A percentile compares a stretch with the other conserved stretches of the same genome.
These are phyloP conservation scores for Mortierella sp. DNA, from an alignment of 371 early-diverging fungal genomes.

Conservation along the genomic window DNA sequence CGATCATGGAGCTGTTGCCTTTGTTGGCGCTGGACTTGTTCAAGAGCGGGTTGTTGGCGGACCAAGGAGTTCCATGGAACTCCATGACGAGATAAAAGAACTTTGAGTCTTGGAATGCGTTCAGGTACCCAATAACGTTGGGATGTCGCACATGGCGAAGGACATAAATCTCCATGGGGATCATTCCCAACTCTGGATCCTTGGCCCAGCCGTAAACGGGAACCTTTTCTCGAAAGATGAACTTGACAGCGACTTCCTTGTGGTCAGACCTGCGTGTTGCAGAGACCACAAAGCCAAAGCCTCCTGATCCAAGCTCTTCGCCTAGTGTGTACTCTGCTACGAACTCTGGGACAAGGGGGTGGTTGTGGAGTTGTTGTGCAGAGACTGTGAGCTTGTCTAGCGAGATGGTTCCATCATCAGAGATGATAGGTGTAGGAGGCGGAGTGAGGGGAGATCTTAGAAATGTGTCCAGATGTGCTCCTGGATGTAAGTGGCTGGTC, in stretches of 20 bases:
- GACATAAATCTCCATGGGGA: slow-evolving; percentile 83
- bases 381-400: slow-evolving; percentile 49
- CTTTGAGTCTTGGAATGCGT: slow-evolving; percentile 71
- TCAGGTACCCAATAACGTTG: slow-evolving; percentile 75
- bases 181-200: slow-evolving; percentile 67
- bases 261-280: slow-evolving; percentile 61
- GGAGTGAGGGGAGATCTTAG: slow-evolving; percentile 28
- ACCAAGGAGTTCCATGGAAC: slow-evolving; percentile 83
- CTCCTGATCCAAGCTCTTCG: slow-evolving; percentile 82
- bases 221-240: slow-evolving; percentile 75
- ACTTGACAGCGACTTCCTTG: slow-evolving; percentile 81
- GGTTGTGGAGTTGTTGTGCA: slow-evolving; percentile 58
- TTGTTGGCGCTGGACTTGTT: slow-evolving; percentile 20
- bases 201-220: slow-evolving; percentile 69
- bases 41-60: slow-evolving; percentile 45
- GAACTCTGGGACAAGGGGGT: slow-evolving; percentile 61
- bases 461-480: slow-evolving; percentile 4
- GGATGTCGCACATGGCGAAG: slow-evolving; percentile 75
- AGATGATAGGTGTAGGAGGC: slow-evolving; percentile 39
- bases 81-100: slow-evolving; percentile 84
- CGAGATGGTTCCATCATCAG: slow-evolving; percentile 1
- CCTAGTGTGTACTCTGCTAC: slow-evolving; percentile 63
- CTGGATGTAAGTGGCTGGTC: slow-evolving; percentile 21
- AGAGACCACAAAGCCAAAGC: slow-evolving; percentile 81
- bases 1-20: slow-evolving; percentile 21